A percentile compares a stretch with the other conserved stretches of the same genome.
Conservation (phyloP, 2,329 filamentous ascomycete species). For the Cordyceps tenuipes region DNA sequence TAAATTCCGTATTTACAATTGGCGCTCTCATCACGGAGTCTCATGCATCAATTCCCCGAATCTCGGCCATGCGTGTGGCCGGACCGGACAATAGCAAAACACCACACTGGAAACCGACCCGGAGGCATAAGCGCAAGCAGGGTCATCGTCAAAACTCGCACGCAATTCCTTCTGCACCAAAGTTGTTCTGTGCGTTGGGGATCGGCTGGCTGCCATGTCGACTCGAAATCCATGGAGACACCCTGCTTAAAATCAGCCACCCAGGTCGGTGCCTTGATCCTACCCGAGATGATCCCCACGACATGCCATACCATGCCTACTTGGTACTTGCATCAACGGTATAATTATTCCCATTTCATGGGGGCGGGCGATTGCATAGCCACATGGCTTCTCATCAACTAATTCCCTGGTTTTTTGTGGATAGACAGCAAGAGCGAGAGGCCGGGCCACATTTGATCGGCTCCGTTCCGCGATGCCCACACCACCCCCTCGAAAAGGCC, state of each 20-base stretch:
- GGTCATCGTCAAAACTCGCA: not conserved
- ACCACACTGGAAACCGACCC: not conserved
- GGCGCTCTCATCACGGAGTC: not conserved
- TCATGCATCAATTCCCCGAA: constrained; percentile 9
- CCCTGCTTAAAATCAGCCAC: not conserved
- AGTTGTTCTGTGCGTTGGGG: not conserved
- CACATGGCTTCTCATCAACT: not conserved
- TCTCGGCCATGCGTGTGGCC: not conserved
- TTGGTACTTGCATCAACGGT: not conserved
- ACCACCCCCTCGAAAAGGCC: not conserved
- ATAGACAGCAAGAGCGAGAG: not conserved
- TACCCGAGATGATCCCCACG: not conserved
- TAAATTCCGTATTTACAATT: not conserved
- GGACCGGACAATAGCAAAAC: not conserved
- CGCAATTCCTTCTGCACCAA: not conserved
- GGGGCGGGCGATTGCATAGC: not conserved
- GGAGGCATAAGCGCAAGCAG: not conserved
- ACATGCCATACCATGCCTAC: not conserved
- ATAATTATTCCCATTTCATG: not conserved
- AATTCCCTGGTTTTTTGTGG: no score
- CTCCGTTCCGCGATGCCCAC: constrained; percentile 2
- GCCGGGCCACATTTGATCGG: constrained; percentile 7
- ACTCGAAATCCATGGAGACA: no score
- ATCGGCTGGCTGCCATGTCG: no score
- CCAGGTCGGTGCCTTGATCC: not conserved